These are phyloP conservation scores for Pseudonectria foliicola DNA, from an alignment of 2,329 filamentous ascomycete species.

Conservation along the genomic window DNA sequence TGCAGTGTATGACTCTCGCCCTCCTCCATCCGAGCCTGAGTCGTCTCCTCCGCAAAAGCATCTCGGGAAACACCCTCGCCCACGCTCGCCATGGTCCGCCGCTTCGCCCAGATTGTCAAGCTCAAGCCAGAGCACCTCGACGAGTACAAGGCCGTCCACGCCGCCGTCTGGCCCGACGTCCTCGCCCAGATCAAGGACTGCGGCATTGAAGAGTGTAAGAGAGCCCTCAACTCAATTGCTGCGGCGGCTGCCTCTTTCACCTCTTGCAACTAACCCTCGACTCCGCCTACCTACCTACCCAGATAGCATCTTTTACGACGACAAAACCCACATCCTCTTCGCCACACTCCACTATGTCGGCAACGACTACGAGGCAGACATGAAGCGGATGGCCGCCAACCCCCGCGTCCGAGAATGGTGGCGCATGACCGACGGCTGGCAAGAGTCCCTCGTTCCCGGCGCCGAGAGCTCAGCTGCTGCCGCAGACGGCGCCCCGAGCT, in stretches of 20 bases:
- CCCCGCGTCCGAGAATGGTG: slow-evolving; percentile 72
- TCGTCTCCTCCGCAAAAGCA: background rate
- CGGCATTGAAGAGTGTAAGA: slow-evolving; percentile 67
- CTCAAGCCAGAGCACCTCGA: slow-evolving; percentile 59
- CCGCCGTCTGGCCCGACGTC: slow-evolving; percentile 70
- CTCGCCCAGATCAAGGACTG: slow-evolving; percentile 67
- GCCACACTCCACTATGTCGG: slow-evolving; percentile 76
- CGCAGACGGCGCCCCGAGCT: slow-evolving; percentile 44
- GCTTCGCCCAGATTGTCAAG: slow-evolving; percentile 66
- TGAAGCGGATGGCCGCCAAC: slow-evolving; percentile 68
- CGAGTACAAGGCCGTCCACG: slow-evolving; percentile 68
- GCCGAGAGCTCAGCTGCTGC: slow-evolving; percentile 48
- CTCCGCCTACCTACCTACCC: slow-evolving; percentile 3
- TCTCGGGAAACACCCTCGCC: no score
- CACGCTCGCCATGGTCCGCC: slow-evolving; percentile 30
- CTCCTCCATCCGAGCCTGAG: background rate
- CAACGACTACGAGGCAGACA: slow-evolving; percentile 63
- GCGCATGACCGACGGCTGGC: slow-evolving; percentile 71
- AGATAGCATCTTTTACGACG: slow-evolving; percentile 70
- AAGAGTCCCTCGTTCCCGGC: slow-evolving; percentile 56
- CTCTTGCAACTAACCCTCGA: background rate
- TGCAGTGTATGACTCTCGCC: no score
- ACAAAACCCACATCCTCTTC: slow-evolving; percentile 57
- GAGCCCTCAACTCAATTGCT: no score
- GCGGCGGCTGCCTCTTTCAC: slow-evolving; percentile 17